These are phyloP conservation scores for Trichophyton schoenleinii DNA, from an alignment of 2,329 filamentous ascomycete species.

Conservation along the genomic window DNA sequence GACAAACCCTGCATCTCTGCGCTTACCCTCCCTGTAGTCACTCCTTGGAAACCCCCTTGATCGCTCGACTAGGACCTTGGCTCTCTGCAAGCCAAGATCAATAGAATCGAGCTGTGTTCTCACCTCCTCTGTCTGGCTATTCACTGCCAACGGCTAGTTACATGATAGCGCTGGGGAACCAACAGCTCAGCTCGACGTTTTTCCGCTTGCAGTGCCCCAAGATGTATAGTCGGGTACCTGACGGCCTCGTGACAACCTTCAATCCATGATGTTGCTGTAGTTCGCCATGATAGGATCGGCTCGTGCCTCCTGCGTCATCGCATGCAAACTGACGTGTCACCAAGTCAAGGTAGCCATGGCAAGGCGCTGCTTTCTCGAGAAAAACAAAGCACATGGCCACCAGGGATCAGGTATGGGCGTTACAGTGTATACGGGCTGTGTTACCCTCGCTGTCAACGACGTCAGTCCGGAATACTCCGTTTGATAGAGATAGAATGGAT, in stretches of 20 bases:
- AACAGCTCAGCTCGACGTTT: too few relatives aligned
- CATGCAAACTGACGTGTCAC: constrained; percentile 1
- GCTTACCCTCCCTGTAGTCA: background rate
- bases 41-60: background rate
- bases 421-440: background rate
- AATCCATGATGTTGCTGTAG: too few relatives aligned
- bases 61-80: background rate
- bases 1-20: background rate
- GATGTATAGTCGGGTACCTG: too few relatives aligned
- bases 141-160: background rate
- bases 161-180: background rate
- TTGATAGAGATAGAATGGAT: too few relatives aligned
- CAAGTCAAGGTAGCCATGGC: background rate
- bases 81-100: constrained; percentile 1
- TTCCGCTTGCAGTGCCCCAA: too few relatives aligned
- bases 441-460: background rate
- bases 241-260: too few relatives aligned
- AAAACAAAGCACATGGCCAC: constrained; percentile 2
- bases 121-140: background rate
- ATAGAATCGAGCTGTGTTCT: background rate
- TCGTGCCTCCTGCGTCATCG: background rate
- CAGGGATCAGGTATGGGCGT: background rate
- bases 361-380: background rate
- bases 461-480: too few relatives aligned
- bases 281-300: background rate